A percentile compares a stretch with the other conserved stretches of the same genome.
phyloP scores from a whole-genome alignment of 345 rosid genomes.

The Gossypium longicalyx region DNA sequence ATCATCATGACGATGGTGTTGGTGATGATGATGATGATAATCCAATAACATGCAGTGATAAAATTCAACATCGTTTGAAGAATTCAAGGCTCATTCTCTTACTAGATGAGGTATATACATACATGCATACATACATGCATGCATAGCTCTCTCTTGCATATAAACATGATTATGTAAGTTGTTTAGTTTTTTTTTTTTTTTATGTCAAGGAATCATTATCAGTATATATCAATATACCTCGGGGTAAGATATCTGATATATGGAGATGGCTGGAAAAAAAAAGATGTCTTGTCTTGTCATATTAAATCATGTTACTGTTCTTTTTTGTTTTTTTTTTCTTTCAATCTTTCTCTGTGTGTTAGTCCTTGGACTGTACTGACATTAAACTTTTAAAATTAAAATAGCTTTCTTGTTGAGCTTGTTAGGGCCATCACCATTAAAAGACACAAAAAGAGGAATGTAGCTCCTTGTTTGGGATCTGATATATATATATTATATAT shows the following conservation, averaged over 20 bases:
- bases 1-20: conserved; percentile 15
- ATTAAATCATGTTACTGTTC: conserved; percentile 39
- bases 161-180: too few species aligned
- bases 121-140: too few species aligned
- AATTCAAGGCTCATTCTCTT: conserved; percentile 31
- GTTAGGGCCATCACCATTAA: too few species aligned
- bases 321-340: conserved; percentile 21
- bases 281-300: conserved; percentile 51
- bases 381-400: too few species aligned
- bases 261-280: conserved; percentile 22
- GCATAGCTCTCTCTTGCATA: too few species aligned
- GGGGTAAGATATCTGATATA: conserved; percentile 27
- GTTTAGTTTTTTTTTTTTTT: background rate
- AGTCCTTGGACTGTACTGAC: too few species aligned
- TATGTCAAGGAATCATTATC: conserved; percentile 29
- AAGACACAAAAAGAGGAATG: too few species aligned
- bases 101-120: conserved; percentile 39
- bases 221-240: conserved; percentile 15
- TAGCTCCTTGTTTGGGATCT: too few species aligned
- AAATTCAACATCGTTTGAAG: conserved; percentile 27
- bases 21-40: conserved; percentile 25
- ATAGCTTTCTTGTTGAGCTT: too few species aligned
- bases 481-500: too few species aligned
- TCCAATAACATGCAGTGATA: conserved; percentile 19
- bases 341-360: background rate